A percentile compares a stretch with the other conserved stretches of the same genome.
phyloP scores from a whole-genome alignment of 2,329 filamentous ascomycete genomes.

The Ambrosiella xylebori region DNA sequence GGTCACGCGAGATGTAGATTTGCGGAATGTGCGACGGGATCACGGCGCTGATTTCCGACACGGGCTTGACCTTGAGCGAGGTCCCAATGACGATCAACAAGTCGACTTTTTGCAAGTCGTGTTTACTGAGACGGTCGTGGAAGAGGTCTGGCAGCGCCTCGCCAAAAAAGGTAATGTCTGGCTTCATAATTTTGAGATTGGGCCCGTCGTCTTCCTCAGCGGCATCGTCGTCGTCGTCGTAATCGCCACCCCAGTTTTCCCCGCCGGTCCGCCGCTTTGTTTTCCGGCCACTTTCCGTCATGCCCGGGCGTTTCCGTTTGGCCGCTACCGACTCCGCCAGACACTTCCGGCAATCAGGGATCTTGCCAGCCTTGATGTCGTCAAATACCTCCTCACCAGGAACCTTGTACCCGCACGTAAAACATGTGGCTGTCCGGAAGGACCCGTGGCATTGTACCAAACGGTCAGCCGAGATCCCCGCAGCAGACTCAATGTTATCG shows the following conservation, averaged over 20 bases:
- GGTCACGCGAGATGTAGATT: conserved; percentile 74
- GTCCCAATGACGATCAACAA: conserved; percentile 93
- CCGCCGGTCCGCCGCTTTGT: conserved; percentile 11
- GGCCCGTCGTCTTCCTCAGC: conserved; percentile 21
- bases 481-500: conserved; percentile 81
- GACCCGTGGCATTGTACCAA: conserved; percentile 93
- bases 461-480: conserved; percentile 64
- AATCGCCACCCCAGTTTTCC: conserved; percentile 17
- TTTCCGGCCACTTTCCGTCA: conserved; percentile 16
- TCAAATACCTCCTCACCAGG: conserved; percentile 61
- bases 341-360: conserved; percentile 65
- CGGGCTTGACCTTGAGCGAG: conserved; percentile 85
- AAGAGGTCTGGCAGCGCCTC: conserved; percentile 77
- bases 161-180: conserved; percentile 96
- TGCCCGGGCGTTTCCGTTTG: conserved; percentile 27
- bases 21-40: conserved; percentile 68
- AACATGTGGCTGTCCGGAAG: conserved; percentile 80
- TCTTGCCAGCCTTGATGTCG: conserved; percentile 56
- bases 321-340: conserved; percentile 20
- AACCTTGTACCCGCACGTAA: conserved; percentile 61
- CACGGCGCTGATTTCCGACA: conserved; percentile 75
- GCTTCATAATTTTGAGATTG: conserved; percentile 72
- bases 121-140: conserved; percentile 58
- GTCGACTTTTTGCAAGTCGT: conserved; percentile 67
- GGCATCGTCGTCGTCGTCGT: conserved; percentile 15